Base-by-base conservation (phyloP, 208 protist species). In the Crithidia expoeki region DNA sequence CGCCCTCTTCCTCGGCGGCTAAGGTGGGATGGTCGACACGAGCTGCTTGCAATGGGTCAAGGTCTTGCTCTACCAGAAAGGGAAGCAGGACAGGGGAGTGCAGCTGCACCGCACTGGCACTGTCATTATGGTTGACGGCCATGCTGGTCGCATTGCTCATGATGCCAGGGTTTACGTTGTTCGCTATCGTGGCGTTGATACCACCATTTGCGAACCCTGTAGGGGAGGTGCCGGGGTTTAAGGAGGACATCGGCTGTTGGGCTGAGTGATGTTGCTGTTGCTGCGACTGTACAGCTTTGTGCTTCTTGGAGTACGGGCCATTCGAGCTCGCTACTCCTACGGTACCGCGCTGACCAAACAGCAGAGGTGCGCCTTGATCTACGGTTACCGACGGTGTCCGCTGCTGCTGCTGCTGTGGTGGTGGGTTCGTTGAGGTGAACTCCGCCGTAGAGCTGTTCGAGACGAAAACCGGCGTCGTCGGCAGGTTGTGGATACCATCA, bases 21-120 rank as follows among this genome's bases (percentile, higher is more conserved):
- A 97, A 72, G 10, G 89, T 90, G 14, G 88, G 92, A 56, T 95
- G 88, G 44, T 93, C 76, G n/a, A 79, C 74, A 25, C 85, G 85
- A 27, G 74, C 74, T 0, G 78, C 77, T 27, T 67, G 70, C 25
- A 95, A 61, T 7, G 90, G 90, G 52, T 85, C 85, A 28, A 85
- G 57, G 49, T 86, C 75, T 21, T 81, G 60, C 21, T 74, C 62
- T n/a, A 63, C 36, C 0, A 81, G 58, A 5, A 83, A 65, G 2
- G 73, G 72, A 14, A 79, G 38, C 9, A 82, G 51, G 12, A 64
- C 14, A 12, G 71, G 38, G 14, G 34, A 64, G 23, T 60, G 59
- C 53, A 73, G 55, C 46, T n/a, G 71, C 40, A 36, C 30, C 14
- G 71, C 14, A 30, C 32, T 46, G 21, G 17, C 33, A 17, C 0